Evolutionary conservation across 2,329 filamentous ascomycete genomes (phyloP), one percentile per base, ranked within the genome.

Genomic region (Cyphellophora attinorum): DNA sequence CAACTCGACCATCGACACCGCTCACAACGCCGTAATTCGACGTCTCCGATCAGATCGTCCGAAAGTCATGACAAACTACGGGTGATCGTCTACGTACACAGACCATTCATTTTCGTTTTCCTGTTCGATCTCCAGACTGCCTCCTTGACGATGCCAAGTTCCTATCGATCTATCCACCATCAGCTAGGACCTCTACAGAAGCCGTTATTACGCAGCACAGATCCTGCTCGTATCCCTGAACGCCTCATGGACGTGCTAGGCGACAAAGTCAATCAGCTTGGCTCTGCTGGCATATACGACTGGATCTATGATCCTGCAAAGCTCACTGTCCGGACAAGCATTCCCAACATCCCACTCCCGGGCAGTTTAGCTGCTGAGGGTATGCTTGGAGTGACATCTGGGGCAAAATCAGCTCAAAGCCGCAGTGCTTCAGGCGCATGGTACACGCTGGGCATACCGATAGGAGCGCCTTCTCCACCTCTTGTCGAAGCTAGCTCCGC

Each of bases 331-430:
- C 72, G 75, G 38, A 72, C 72, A 13, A 74, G 67, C n/a, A 65
- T 80, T 12, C 75, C 76, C 5, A 76, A 78, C 43, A 79, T 80
- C 34, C 73, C 75, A 1, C 62, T 71, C 14, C 69, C 72, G 1
- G 64, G 60, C 32, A 47, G 43, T 17, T 41, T 48, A 16, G 45
- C 45, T 12, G 45, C 45, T 5, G 45, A 49, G 27, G 45, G 45
- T 11, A 35, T 45, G 14, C 39, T 41, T 18, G 37, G 35, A n/a
- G 27, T 34, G 29, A 18, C 27, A 6, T 34, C 28, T 19, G 21
- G 8, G n/a, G 8, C 21, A 25, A 8, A 8, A 8, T 30, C 28
- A 30, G 5, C 3, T 5, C n/a, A 16, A 11, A 13, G 18, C n/a
- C 34, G 39, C 12, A 46, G 40, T 4, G 43, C 46, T 23, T 40